These are phyloP conservation scores for Limtongozyma cylindracea DNA, from an alignment of 805 yeast genomes.

Conservation along the genomic window DNA sequence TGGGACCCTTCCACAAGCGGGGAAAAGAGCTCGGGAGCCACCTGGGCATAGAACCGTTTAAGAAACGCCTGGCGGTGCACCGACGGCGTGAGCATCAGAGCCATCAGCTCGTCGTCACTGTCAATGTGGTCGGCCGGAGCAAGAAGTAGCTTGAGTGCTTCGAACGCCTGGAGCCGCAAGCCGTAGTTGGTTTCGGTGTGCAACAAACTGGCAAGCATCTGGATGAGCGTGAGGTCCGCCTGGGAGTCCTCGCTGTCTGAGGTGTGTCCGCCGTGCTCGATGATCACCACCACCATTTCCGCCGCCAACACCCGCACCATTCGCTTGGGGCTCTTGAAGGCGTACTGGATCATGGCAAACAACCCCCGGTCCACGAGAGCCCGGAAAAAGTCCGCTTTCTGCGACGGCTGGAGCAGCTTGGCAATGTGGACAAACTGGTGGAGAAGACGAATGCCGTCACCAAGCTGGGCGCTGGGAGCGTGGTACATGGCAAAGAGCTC, in stretches of 20 bases:
- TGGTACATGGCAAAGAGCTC: conserved; percentile 34
- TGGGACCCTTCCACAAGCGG: conserved; percentile 21
- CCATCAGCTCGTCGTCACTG: conserved; percentile 1
- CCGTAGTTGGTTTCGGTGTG: conserved; percentile 43
- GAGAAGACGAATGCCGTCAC: conserved; percentile 55
- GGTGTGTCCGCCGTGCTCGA: too few species aligned
- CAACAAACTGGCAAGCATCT: conserved; percentile 30
- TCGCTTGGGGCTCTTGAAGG: conserved; percentile 24
- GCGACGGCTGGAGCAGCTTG: conserved; percentile 32
- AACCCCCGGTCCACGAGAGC: conserved; percentile 43
- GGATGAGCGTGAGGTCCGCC: conserved; percentile 27
- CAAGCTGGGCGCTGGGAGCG: conserved; percentile 5
- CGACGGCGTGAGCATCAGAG: conserved; percentile 1
- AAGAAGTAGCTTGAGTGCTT: conserved; percentile 52
- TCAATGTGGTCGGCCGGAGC: conserved; percentile 17
- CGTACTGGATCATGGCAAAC: conserved; percentile 43
- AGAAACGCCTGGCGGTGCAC: conserved; percentile 12
- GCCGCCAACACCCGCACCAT: conserved; percentile 45
- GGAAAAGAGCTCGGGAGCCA: conserved; percentile 29
- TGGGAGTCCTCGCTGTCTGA: conserved; percentile 9
- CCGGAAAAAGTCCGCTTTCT: conserved; percentile 39
- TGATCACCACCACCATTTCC: conserved; percentile 53
- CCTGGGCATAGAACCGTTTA: conserved; percentile 30
- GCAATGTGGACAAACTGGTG: conserved; percentile 65
- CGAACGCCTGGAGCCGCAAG: conserved; percentile 57